phyloP scores from a whole-genome alignment of 495 filamentous ascomycete species.

The Articulospora tetracladia region DNA sequence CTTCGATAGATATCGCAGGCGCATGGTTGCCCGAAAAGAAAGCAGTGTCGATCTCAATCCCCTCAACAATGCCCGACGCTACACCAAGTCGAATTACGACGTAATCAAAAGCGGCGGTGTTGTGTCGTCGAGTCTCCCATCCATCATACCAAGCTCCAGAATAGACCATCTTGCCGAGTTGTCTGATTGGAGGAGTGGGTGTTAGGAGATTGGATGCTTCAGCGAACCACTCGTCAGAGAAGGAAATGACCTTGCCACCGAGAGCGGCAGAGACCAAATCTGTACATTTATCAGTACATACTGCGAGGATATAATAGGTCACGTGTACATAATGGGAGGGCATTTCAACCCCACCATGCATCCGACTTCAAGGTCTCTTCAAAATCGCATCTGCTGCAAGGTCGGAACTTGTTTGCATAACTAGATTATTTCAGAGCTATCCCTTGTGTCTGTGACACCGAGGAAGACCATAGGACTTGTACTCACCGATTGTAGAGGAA shows the following conservation, averaged over 20 bases:
- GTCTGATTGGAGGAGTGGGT: conserved; percentile 67
- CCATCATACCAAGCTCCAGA: conserved; percentile 94
- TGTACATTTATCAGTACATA: conserved; percentile 25
- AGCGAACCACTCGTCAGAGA: conserved; percentile 89
- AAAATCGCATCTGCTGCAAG: no score
- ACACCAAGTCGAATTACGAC: conserved; percentile 79
- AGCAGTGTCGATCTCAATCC: conserved; percentile 82
- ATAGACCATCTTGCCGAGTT: conserved; percentile 78
- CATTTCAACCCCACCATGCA: not conserved
- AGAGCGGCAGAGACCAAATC: conserved; percentile 76
- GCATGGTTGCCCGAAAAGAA: conserved; percentile 89
- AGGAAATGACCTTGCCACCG: conserved; percentile 68
- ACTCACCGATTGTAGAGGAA: conserved; percentile 64
- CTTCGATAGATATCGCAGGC: conserved; percentile 78
- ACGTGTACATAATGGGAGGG: conserved; percentile 6
- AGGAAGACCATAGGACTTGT: not conserved
- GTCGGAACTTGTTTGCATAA: no score
- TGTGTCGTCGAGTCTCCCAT: conserved; percentile 91
- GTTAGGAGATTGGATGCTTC: conserved; percentile 75
- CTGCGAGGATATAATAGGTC: not conserved
- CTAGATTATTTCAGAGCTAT: not conserved
- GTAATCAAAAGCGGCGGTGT: conserved; percentile 75
- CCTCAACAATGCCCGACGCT: conserved; percentile 67
- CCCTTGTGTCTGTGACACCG: not conserved
- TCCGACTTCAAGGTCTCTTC: not conserved